Evolutionary conservation across 352 stramenopile species (phyloP).

Genomic region (Phytophthora kernoviae): DNA sequence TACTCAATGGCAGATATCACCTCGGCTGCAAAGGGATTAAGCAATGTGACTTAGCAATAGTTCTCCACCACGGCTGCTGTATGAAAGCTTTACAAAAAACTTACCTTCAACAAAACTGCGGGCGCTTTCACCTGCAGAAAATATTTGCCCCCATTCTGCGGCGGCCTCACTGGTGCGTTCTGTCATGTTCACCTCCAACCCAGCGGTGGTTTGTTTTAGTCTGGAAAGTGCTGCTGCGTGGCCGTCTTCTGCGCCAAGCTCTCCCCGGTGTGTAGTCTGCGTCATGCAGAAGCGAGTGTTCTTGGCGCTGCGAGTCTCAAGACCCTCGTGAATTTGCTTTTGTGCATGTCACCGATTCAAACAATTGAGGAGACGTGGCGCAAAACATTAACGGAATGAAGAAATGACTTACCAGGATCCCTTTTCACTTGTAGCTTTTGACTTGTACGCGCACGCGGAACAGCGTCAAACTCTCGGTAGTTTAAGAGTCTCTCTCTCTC

Average conservation of each 20-base stretch:
- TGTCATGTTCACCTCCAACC: constrained; percentile 30
- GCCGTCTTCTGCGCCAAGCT: constrained; percentile 16
- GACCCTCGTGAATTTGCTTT: neutral
- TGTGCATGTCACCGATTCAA: too few relatives aligned
- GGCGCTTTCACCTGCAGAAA: constrained; percentile 52
- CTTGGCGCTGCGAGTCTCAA: neutral
- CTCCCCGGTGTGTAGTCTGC: constrained; percentile 24
- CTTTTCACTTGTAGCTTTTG: too few relatives aligned
- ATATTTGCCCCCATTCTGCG: constrained; percentile 58
- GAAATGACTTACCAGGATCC: too few relatives aligned
- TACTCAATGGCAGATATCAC: constrained; percentile 96
- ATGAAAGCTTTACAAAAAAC: neutral
- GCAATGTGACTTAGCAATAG: too few relatives aligned
- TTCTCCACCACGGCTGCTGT: neutral
- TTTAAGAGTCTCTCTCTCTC: too few relatives aligned
- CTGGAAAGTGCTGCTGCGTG: constrained; percentile 12
- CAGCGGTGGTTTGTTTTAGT: constrained; percentile 25
- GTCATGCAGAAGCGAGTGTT: constrained; percentile 30
- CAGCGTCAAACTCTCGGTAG: too few relatives aligned
- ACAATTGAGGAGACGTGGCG: neutral
- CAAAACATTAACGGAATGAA: too few relatives aligned
- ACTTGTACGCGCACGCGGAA: too few relatives aligned
- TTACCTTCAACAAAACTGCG: constrained; percentile 72
- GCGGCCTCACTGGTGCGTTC: constrained; percentile 29
- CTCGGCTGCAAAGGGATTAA: constrained; percentile 64